Evolutionary conservation across 148 eudicot genomes (phyloP).

Genomic region (Drosera capensis): DNA sequence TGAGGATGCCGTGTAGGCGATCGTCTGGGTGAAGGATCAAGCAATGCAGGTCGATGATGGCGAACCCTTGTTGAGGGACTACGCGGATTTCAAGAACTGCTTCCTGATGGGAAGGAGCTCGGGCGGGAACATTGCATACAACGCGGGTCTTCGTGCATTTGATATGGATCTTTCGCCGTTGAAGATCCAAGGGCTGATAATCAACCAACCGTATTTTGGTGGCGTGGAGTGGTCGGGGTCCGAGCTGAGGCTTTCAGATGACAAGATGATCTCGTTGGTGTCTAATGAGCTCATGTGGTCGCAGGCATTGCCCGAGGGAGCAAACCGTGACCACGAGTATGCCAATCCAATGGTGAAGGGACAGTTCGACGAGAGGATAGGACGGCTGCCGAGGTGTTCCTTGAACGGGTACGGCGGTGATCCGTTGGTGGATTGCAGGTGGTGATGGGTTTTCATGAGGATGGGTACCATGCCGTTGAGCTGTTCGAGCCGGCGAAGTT

Average conservation of each 20-base stretch:
- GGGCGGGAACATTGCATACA: slow-evolving; percentile 63
- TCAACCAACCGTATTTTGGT: slow-evolving; percentile 52
- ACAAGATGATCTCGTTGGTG: neutral
- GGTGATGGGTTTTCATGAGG: slow-evolving; percentile 28
- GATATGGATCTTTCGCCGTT: slow-evolving; percentile 24
- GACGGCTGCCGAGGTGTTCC: slow-evolving; percentile 48
- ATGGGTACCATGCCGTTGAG: slow-evolving; percentile 61
- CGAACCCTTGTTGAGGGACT: slow-evolving; percentile 48
- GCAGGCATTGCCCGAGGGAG: slow-evolving; percentile 46
- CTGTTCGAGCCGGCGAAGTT: slow-evolving; percentile 35
- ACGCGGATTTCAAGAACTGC: slow-evolving; percentile 43
- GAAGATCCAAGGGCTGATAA: slow-evolving; percentile 24
- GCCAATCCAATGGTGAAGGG: slow-evolving; percentile 27
- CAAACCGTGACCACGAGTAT: slow-evolving; percentile 52
- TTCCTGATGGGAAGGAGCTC: slow-evolving; percentile 24
- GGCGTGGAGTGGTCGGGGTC: slow-evolving; percentile 36
- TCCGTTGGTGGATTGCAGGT: slow-evolving; percentile 57
- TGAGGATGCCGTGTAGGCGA: slow-evolving; percentile 69
- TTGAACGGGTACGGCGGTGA: slow-evolving; percentile 53
- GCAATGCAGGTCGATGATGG: slow-evolving; percentile 25
- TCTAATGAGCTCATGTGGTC: slow-evolving; percentile 50
- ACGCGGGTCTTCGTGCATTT: slow-evolving; percentile 26
- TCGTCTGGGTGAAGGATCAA: slow-evolving; percentile 48
- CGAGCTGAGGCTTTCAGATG: slow-evolving; percentile 14
- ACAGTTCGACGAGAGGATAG: slow-evolving; percentile 25